Percentiles rank a stretch among this genome's conserved stretches.
Conservation (phyloP, 352 stramenopile genomes). For the Globisporangium echinulatum region DNA sequence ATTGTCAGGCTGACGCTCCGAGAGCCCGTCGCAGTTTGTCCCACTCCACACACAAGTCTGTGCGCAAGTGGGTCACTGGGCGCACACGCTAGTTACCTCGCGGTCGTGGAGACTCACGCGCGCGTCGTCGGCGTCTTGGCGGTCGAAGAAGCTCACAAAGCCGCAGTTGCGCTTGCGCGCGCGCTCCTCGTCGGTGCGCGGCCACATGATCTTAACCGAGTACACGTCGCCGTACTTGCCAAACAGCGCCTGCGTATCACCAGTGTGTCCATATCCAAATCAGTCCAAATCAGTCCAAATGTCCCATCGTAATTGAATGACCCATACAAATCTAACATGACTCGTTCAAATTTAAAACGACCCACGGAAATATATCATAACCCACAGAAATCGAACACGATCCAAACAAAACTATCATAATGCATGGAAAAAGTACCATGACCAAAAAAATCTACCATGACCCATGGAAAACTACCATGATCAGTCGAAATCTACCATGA, state of each 20-base stretch:
- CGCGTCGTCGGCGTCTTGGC: conserved; percentile 79
- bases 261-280: too few species aligned
- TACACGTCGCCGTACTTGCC: conserved; percentile 87
- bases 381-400: neutral
- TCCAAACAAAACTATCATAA: neutral
- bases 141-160: conserved; percentile 94
- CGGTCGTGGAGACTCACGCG: conserved; percentile 58
- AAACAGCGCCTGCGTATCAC: conserved; percentile 59
- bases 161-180: conserved; percentile 86
- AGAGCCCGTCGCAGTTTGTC: neutral
- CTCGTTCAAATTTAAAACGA: too few species aligned
- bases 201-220: conserved; percentile 98
- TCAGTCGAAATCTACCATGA: too few species aligned
- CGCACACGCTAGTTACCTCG: conserved; percentile 31
- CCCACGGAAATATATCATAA: too few species aligned
- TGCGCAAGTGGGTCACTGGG: neutral
- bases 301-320: too few species aligned
- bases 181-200: conserved; percentile 91
- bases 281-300: too few species aligned
- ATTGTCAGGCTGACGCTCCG: too few species aligned
- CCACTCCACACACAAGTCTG: too few species aligned
- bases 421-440: neutral
- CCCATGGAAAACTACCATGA: too few species aligned
- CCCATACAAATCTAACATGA: too few species aligned
- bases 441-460: too few species aligned